phyloP scores from a whole-genome alignment of 257 asterid species.

The Plantago ovata region DNA sequence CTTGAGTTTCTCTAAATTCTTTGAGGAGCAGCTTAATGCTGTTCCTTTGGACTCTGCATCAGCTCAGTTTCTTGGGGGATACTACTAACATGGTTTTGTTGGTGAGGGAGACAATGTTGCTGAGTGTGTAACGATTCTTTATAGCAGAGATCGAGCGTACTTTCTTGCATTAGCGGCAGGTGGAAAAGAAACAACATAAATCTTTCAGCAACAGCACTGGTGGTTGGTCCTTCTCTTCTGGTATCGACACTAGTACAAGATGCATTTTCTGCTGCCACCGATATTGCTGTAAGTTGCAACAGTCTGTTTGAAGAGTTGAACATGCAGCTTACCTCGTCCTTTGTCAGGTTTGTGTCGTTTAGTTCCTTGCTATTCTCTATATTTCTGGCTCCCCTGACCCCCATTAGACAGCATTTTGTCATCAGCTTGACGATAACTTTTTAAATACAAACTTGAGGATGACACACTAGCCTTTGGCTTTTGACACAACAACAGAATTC shows the following conservation, averaged over 20 bases:
- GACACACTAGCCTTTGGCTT: too few relatives aligned
- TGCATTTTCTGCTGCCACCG: slow-evolving; percentile 80
- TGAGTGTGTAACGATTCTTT: background rate
- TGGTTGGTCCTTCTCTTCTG: slow-evolving; percentile 59
- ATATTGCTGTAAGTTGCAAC: slow-evolving; percentile 70
- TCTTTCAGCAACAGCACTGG: slow-evolving; percentile 53
- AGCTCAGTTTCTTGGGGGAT: slow-evolving; percentile 33
- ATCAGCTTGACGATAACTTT: too few relatives aligned
- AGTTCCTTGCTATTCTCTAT: too few relatives aligned
- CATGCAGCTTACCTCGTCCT: too few relatives aligned
- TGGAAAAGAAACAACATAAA: slow-evolving; percentile 54
- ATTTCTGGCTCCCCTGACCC: too few relatives aligned
- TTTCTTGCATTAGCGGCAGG: slow-evolving; percentile 33
- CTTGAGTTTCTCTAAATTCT: slow-evolving; percentile 64
- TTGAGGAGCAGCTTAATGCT: slow-evolving; percentile 66
- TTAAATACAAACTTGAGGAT: too few relatives aligned
- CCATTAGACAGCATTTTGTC: too few relatives aligned
- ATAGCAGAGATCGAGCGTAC: slow-evolving; percentile 33
- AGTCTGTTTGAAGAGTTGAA: too few relatives aligned
- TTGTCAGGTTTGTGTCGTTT: too few relatives aligned
- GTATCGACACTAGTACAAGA: slow-evolving; percentile 60
- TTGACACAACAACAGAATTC: too few relatives aligned
- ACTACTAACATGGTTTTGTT: background rate
- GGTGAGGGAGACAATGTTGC: background rate
- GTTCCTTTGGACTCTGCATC: slow-evolving; percentile 21